Base-by-base conservation (phyloP, 106 monocot species). In the Cymbidium sinense region DNA sequence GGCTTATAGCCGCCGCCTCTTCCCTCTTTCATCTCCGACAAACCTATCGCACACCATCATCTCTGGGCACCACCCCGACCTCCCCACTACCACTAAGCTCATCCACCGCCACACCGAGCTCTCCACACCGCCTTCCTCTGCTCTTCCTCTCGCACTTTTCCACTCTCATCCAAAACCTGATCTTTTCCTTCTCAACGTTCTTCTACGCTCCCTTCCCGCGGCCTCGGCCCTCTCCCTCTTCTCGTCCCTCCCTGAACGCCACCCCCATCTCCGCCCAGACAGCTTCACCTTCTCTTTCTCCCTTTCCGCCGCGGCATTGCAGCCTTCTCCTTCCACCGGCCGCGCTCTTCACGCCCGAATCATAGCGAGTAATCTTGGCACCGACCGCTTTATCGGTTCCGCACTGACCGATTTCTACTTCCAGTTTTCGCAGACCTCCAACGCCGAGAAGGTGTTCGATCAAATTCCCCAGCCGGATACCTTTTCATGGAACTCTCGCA, bases 361-460 rank as follows among this genome's bases (percentile, higher is more conserved):
- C 19, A 35, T 81, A 23, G 20, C 80, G 23, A 64, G 51, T 15
- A 89, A 89, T 15, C 77, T 77, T 69, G 7, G 78, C 20, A 23
- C 51, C 27, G 85, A 89, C 85, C 85, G 78, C 0, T 95, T 92
- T 75, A 81, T 92, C 8, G 95, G 79, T 17, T 90, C 95, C 4
- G 79, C 90, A 2, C 52, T 92, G 12, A 70, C 81, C 27, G 52
- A 73, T 44, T 44, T 86, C 75, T 95, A 92, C 82, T 77, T 92
- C 77, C 55, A 39, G 5, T 83, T 87, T 61, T 75, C 82, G 23
- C 75, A 41, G 4, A 30, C 79, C n/a, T 36, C 83, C 18, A 12
- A 28, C 12, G 95, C 95, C 3, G 70, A 81, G 50, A 88, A 90
- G 83, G 88, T 92, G 86, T 95, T 95, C 75, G 92, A 90, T 71